Evolutionary conservation across 306 rosid genomes (phyloP), one percentile per base, ranked within the genome.

Genomic region (Begonia loranthoides): DNA sequence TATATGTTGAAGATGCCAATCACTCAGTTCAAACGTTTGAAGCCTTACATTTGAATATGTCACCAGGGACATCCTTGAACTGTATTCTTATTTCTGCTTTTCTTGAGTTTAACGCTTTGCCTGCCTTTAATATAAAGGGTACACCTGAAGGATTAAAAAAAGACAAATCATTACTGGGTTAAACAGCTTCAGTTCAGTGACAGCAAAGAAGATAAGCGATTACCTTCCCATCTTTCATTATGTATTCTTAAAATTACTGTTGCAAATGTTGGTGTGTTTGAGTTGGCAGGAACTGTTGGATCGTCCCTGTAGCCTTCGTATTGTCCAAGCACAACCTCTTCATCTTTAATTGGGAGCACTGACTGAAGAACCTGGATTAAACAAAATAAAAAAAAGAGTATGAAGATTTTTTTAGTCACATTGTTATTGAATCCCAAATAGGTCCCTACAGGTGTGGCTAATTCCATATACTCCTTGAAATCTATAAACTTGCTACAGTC

Each of bases 151-250:
- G 24, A 28, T 28, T 28, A 7, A 28, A 28, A 28, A 28, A 4
- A 28, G 9, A 28, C 36, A 7, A 28, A 0, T 28, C 36, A 28
- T 28, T 7, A 28, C 6, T 7, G 9, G 36, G 36, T 28, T 28
- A 7, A 28, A 28, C 3, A 28, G 36, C 36, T 28, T 28, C 36
- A 28, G 47, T 10, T 43, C 47, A 43, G n/a, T 49, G 9, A n/a
- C 48, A 49, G 45, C 34, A 49, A 39, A 50, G 43, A 14, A 50
- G 40, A 59, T 17, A 15, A 15, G 9, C 4, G 13, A 53, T 15
- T 70, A 85, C 99, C 99, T 58, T 90, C 99, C 99, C 99, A 90
- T 83, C 99, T 77, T 76, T 90, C 99, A 60, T 83, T 90, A 69
- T 83, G 84, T 24, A 90, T 79, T 56, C 92, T 78, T 71, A 90